Base-by-base conservation (phyloP, 2,329 filamentous ascomycete species). In the Lachnellula subtilissima region DNA sequence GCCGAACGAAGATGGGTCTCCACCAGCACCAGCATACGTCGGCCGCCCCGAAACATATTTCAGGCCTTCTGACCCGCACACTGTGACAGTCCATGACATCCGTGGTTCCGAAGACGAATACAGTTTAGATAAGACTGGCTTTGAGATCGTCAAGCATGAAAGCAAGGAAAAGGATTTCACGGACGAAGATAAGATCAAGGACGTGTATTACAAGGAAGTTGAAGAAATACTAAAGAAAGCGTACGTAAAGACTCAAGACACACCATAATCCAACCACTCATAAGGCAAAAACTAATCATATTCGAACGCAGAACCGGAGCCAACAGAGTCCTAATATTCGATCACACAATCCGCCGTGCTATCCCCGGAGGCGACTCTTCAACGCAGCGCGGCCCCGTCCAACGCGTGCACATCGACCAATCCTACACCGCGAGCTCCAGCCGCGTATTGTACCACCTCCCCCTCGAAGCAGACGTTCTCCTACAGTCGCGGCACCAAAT, bases 381-480 rank as follows among this genome's bases (percentile, higher is more conserved):
- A 23, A 50, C 59, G 0, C 67, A 73, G 32, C 74, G 75, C 12
- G 75, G 73, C 0, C 77, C 75, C 1, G 77, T 80, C 2, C 73
- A 76, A 54, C 74, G 77, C 8, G 78, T 82, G 2, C 82, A 85
- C 66, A 81, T 84, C 59, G 81, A 84, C 66, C 80, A 84, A 65
- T 78, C 78, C 3, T 80, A 81, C 65, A 15, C 55, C 19, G 77
- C 73, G 2, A 71, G 69, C 25, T 72, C 70, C 36, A 72, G 70
- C 15, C 73, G 74, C 39, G 76, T 75, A 60, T 64, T 68, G 3
- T 71, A 75, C 63, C 74, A 79, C 59, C 73, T 80, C 0, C 77
- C 76, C 0, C 68, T 66, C 2, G 73, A 76, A 39, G 74, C 76
- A 0, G 70, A 73, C 0, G 66, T 70, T 55, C 74, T 81, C 3